Evolutionary conservation across 2,329 filamentous ascomycete genomes (phyloP).

Genomic region (Pseudogymnoascus sp.): DNA sequence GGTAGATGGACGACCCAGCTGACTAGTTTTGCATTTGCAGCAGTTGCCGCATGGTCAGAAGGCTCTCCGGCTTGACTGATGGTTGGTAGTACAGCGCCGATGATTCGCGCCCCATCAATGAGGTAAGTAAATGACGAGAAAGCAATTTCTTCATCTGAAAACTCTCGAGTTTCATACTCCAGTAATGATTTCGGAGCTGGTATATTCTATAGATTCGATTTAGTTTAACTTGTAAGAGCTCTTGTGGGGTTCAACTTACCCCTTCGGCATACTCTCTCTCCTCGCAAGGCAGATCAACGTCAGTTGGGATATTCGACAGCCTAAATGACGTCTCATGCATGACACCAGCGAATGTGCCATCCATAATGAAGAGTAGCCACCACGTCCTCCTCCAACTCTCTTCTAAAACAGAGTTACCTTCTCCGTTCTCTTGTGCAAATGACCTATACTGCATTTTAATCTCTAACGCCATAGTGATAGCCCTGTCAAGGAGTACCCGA

Average conservation of each 20-base stretch:
- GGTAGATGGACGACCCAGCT: constrained; percentile 33
- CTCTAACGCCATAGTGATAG: constrained; percentile 51
- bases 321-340: constrained; percentile 28
- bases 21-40: constrained; percentile 23
- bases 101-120: constrained; percentile 55
- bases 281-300: constrained; percentile 58
- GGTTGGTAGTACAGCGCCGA: constrained; percentile 44
- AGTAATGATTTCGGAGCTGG: constrained; percentile 42
- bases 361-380: constrained; percentile 62
- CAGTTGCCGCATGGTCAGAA: constrained; percentile 20
- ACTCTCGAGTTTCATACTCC: constrained; percentile 56
- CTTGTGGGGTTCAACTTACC: constrained; percentile 23
- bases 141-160: constrained; percentile 43
- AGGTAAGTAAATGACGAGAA: constrained; percentile 63
- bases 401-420: constrained; percentile 39
- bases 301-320: constrained; percentile 41
- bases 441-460: constrained; percentile 51
- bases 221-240: too few species aligned
- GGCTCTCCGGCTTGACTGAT: constrained; percentile 41
- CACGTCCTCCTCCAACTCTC: constrained; percentile 63
- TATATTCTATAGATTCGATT: constrained; percentile 31
- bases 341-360: constrained; percentile 38
- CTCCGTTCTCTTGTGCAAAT: constrained; percentile 44
- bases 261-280: constrained; percentile 46
- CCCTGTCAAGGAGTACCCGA: constrained; percentile 34